phyloP scores from a whole-genome alignment of 176 grass and related monocot genomes.

The Aegilops sharonensis region DNA sequence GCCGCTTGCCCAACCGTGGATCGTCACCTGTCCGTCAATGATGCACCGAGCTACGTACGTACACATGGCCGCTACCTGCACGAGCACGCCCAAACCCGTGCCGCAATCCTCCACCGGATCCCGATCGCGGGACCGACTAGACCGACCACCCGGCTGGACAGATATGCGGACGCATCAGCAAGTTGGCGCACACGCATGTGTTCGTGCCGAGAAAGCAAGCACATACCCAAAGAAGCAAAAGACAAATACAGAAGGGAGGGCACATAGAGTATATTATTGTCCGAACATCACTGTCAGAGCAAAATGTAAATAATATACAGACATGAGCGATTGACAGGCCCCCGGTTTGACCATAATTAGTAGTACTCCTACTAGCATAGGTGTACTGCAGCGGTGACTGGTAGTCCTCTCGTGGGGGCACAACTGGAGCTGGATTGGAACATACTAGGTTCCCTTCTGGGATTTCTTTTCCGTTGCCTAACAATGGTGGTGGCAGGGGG shows the following conservation, averaged over 20 bases:
- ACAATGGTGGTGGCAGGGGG: neutral
- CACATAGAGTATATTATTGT: neutral
- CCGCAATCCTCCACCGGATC: neutral
- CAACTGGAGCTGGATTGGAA: slow-evolving; percentile 46
- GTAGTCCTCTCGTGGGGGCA: neutral
- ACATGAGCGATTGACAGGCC: too few species aligned
- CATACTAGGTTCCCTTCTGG: slow-evolving; percentile 14
- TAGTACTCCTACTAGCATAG: neutral
- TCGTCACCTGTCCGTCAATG: neutral
- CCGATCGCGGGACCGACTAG: neutral
- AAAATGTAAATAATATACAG: neutral
- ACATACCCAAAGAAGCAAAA: neutral
- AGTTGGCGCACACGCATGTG: neutral
- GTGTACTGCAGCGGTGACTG: slow-evolving; percentile 10
- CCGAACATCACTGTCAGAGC: slow-evolving; percentile 20
- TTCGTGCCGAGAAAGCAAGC: neutral
- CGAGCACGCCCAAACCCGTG: neutral
- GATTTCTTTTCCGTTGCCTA: neutral
- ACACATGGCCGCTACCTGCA: neutral
- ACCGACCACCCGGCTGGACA: neutral
- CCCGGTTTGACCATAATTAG: neutral
- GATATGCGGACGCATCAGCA: neutral
- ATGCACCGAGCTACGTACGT: neutral
- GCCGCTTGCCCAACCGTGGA: neutral
- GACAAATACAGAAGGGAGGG: neutral